Conservation (phyloP, 768 basidiomycete species). For the Coprinellus micaceus region DNA sequence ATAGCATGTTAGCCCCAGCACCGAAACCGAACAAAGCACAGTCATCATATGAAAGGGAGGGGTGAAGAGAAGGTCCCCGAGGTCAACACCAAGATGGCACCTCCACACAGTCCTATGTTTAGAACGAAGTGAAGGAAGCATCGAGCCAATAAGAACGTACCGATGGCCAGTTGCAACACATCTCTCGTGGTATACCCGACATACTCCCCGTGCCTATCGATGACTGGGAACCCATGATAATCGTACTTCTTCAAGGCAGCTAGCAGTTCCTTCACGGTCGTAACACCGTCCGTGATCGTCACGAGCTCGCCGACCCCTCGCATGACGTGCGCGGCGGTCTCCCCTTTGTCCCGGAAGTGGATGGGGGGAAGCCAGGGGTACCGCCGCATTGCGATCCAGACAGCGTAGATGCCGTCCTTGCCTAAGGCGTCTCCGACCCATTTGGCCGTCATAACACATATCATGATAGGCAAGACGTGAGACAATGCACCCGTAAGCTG, state of each 20-base stretch:
- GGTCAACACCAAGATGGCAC: no score
- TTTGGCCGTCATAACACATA: conserved; percentile 72
- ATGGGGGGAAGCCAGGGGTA: conserved; percentile 70
- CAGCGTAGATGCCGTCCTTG: conserved; percentile 65
- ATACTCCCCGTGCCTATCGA: conserved; percentile 42
- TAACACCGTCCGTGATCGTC: conserved; percentile 47
- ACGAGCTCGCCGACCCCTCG: conserved; percentile 46
- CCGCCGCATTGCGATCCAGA: conserved; percentile 67
- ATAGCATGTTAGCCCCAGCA: neutral
- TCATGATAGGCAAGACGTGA: conserved; percentile 81
- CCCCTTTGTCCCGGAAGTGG: conserved; percentile 63
- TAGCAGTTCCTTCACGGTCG: conserved; percentile 50
- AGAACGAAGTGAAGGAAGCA: conserved; percentile 17
- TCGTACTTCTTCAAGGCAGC: conserved; percentile 39
- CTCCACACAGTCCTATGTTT: no score
- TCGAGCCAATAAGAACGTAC: conserved; percentile 23
- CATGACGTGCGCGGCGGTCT: conserved; percentile 61
- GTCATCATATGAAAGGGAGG: neutral
- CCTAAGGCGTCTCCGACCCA: conserved; percentile 73
- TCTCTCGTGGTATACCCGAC: conserved; percentile 63
- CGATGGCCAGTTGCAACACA: conserved; percentile 37
- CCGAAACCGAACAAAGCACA: neutral
- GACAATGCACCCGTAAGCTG: conserved; percentile 77
- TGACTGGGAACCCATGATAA: conserved; percentile 66
- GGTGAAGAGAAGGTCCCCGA: neutral